Conservation (phyloP, 768 basidiomycete genomes). For the Hericium alpestre region DNA sequence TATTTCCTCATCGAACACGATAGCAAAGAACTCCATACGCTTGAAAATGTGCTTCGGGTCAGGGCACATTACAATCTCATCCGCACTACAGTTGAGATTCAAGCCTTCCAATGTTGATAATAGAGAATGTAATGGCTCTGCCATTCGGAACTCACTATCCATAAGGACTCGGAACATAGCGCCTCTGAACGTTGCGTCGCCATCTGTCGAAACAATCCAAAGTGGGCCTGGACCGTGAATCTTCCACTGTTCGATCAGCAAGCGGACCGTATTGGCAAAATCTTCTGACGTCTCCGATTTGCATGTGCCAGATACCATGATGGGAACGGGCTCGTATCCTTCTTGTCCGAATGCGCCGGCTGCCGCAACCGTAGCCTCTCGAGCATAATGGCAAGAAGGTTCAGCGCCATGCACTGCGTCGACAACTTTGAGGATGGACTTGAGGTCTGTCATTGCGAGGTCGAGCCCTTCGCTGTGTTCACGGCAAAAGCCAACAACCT, state of each 20-base stretch:
- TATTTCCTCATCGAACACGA: background rate
- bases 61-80: background rate
- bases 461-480: background rate
- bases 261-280: background rate
- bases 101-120: background rate
- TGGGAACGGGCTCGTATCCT: background rate
- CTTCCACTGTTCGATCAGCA: background rate
- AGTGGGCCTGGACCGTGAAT: background rate
- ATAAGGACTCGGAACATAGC: background rate
- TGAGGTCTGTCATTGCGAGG: background rate
- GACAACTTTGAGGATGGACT: background rate
- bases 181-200: background rate
- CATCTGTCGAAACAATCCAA: background rate
- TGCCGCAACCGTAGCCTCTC: conserved; percentile 1
- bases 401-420: background rate
- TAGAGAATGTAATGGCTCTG: background rate
- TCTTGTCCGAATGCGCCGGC: background rate
- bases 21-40: background rate
- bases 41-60: background rate
- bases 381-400: background rate
- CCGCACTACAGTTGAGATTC: background rate
- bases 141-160: background rate
- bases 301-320: background rate
- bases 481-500: background rate
- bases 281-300: background rate